Evolutionary conservation across 1,284 basidiomycete species (phyloP).

Genomic region (Leccinum pseudoinsigne): DNA sequence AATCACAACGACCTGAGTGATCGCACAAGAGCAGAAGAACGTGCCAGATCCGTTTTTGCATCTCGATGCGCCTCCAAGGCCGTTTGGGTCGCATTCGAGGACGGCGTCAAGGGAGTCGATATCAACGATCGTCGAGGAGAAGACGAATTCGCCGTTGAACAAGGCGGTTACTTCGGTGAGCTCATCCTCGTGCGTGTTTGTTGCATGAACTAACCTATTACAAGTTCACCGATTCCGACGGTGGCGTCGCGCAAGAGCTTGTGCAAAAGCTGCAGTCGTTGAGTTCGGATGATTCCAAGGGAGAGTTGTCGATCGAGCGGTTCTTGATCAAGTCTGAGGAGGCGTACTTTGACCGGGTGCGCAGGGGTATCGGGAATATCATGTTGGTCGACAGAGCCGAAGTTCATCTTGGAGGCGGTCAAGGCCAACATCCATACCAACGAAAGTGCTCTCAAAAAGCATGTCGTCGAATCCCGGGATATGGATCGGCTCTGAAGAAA

Average conservation of each 20-base stretch:
- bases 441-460: slow-evolving; percentile 19
- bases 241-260: slow-evolving; percentile 89
- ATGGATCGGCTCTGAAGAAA: slow-evolving; percentile 9
- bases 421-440: slow-evolving; percentile 1
- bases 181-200: slow-evolving; percentile 8
- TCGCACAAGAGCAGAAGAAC: slow-evolving; percentile 74
- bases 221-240: slow-evolving; percentile 90
- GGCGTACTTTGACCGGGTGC: slow-evolving; percentile 87
- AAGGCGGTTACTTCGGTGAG: slow-evolving; percentile 86
- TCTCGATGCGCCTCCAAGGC: slow-evolving; percentile 54
- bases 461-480: slow-evolving; percentile 23
- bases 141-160: slow-evolving; percentile 85
- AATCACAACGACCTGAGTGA: slow-evolving; percentile 36
- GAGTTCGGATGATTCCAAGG: slow-evolving; percentile 84
- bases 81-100: slow-evolving; percentile 80
- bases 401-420: neutral
- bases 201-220: slow-evolving; percentile 3
- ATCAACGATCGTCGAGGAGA: slow-evolving; percentile 87
- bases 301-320: slow-evolving; percentile 89
- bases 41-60: slow-evolving; percentile 81
- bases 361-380: slow-evolving; percentile 43
- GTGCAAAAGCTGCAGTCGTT: slow-evolving; percentile 82
- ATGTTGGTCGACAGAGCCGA: neutral
- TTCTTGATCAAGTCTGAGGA: slow-evolving; percentile 90
- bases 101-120: slow-evolving; percentile 86